Percentiles rank a stretch among this genome's conserved stretches.
Conservation (phyloP, 768 basidiomycete genomes). For the Xerocomellus chrysenteron region DNA sequence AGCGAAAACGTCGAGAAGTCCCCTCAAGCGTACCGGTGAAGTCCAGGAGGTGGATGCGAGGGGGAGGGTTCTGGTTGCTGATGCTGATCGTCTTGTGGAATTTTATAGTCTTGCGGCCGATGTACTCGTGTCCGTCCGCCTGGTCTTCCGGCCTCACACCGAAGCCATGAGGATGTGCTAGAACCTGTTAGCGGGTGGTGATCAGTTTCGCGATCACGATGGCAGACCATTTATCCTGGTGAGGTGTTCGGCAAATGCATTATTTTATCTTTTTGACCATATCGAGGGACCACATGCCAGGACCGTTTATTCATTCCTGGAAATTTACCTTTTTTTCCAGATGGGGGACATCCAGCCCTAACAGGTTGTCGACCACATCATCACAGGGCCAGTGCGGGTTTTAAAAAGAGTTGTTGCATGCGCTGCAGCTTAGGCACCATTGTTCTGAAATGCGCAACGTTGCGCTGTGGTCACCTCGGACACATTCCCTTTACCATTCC, state of each 20-base stretch:
- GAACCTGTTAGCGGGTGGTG: conserved; percentile 18
- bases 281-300: conserved; percentile 23
- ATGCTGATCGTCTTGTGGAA: conserved; percentile 14
- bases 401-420: conserved; percentile 8
- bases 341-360: conserved; percentile 19
- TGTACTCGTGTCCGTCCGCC: conserved; percentile 17
- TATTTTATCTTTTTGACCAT: conserved; percentile 26
- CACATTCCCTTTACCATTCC: conserved; percentile 5
- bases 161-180: conserved; percentile 23
- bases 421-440: conserved; percentile 5
- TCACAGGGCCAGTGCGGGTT: conserved; percentile 2
- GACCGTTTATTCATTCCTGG: conserved; percentile 26
- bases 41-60: conserved; percentile 4
- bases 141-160: conserved; percentile 9
- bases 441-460: conserved; percentile 9
- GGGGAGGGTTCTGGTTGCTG: conserved; percentile 11
- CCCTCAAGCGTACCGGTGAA: background rate
- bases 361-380: conserved; percentile 9
- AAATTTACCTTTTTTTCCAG: conserved; percentile 20
- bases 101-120: conserved; percentile 27
- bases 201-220: conserved; percentile 29
- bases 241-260: conserved; percentile 25
- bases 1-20: background rate
- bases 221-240: conserved; percentile 20
- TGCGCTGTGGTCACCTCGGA: conserved; percentile 3